A percentile compares a stretch with the other conserved stretches of the same genome.
Evolutionary conservation across 2,329 filamentous ascomycete species (phyloP).

Genomic region (Fusarium pseudocircinatum): DNA sequence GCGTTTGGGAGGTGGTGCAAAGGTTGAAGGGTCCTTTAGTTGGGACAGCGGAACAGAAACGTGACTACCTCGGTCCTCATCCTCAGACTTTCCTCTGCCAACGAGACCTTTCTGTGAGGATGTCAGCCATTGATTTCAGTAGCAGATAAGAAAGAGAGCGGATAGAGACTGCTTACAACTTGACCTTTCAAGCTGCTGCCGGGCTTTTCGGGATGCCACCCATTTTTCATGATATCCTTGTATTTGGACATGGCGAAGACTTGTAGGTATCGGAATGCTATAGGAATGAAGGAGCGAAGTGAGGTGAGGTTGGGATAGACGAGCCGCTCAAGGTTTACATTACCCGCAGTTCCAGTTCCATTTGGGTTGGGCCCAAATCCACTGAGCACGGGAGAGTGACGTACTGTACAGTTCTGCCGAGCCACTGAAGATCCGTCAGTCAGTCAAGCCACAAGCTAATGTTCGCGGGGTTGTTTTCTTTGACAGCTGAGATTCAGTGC

Average conservation of each 20-base stretch:
- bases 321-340: conserved; percentile 5
- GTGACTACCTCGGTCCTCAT: conserved; percentile 46
- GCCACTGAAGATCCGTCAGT: conserved; percentile 18
- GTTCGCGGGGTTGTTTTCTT: conserved; percentile 22
- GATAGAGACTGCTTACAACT: conserved; percentile 49
- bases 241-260: conserved; percentile 54
- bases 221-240: conserved; percentile 60
- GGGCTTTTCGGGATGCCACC: conserved; percentile 62
- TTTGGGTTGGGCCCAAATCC: conserved; percentile 19
- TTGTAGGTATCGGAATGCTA: not conserved
- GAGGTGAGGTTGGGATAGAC: not conserved
- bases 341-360: conserved; percentile 3
- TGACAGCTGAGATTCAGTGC: not conserved
- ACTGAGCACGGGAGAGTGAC: conserved; percentile 27
- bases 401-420: conserved; percentile 28
- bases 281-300: not conserved
- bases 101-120: conserved; percentile 56
- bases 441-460: conserved; percentile 22
- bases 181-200: conserved; percentile 53
- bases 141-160: not conserved
- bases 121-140: conserved; percentile 1
- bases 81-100: conserved; percentile 51
- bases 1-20: conserved; percentile 82
- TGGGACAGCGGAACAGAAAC: conserved; percentile 70
- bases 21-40: conserved; percentile 79